A percentile compares a stretch with the other conserved stretches of the same genome.
Evolutionary conservation across 805 yeast species (phyloP).

Genomic region (Metschnikowia picachoensis): DNA sequence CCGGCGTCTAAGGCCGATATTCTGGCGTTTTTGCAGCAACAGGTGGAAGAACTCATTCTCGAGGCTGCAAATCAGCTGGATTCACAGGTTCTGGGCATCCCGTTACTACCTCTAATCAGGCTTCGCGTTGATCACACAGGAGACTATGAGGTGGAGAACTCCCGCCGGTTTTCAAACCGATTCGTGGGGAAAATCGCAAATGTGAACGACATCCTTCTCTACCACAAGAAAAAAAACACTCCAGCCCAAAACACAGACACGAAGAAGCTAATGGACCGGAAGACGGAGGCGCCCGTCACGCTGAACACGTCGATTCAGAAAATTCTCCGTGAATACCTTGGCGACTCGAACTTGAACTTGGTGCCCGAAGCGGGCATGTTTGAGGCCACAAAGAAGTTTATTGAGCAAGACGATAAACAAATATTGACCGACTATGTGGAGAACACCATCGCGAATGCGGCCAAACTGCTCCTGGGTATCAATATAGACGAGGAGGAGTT

Average conservation of each 20-base stretch:
- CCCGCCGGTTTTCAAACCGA: slow-evolving; percentile 80
- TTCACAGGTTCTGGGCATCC: not conserved
- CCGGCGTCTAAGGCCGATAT: slow-evolving; percentile 59
- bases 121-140: slow-evolving; percentile 85
- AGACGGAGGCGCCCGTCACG: slow-evolving; percentile 12
- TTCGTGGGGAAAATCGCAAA: slow-evolving; percentile 92
- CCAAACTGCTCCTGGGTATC: slow-evolving; percentile 43
- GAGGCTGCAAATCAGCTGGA: slow-evolving; percentile 41
- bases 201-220: slow-evolving; percentile 77
- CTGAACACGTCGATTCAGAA: slow-evolving; percentile 40
- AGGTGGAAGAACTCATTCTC: slow-evolving; percentile 65
- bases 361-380: slow-evolving; percentile 74
- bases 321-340: slow-evolving; percentile 59
- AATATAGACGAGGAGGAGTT: slow-evolving; percentile 39
- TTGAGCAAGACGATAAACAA: slow-evolving; percentile 78
- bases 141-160: slow-evolving; percentile 88
- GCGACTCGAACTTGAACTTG: slow-evolving; percentile 59
- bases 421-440: slow-evolving; percentile 64
- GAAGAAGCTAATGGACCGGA: slow-evolving; percentile 10
- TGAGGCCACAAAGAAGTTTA: slow-evolving; percentile 65
- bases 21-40: slow-evolving; percentile 51
- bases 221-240: slow-evolving; percentile 47
- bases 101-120: slow-evolving; percentile 66
- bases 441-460: slow-evolving; percentile 50
- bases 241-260: slow-evolving; percentile 2